Evolutionary conservation across 1,139 yeast species (phyloP), one percentile per base, ranked within the genome.

Genomic region (Candida sanyaensis): DNA sequence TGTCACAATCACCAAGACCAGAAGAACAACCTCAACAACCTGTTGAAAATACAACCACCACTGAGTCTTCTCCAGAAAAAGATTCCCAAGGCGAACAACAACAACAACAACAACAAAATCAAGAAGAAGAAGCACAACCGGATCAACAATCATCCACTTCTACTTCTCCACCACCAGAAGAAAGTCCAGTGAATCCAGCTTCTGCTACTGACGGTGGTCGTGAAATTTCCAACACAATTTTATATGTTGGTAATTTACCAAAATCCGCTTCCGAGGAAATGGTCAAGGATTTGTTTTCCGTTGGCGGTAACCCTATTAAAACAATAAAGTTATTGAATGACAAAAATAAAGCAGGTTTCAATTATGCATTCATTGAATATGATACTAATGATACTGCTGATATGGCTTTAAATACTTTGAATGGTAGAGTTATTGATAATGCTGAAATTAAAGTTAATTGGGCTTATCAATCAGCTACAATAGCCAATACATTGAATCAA

Each of bases 301-400:
- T 77, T 13, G 81, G 83, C 32, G 89, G 92, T 24, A 50, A 47
- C 29, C 69, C 78, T 23, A 75, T 84, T 44, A 77, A 80, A 51
- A 73, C 81, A 30, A 80, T 86, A 49, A 90, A 88, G 66, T 71
- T 90, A 38, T 73, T 90, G 54, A 80, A 83, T 50, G 96, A 89
- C 62, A 88, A 88, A 66, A 88, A 88, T 64, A 78, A 79, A 56
- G 80, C 80, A 8, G 88, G 89, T 9, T 83, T 81, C 61, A 87
- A 87, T 63, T 91, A 90, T 65, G 96, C 96, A 1, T 91, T 91
- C 65, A 81, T 90, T 46, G 96, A 90, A 65, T 90, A 81, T 59
- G 82, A 77, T 40, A 72, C 73, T 46, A 76, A 81, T 42, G 73
- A 71, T 36, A 73, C 77, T 37, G 96, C 96, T 1, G 78, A 76